phyloP scores from a whole-genome alignment of 345 rosid genomes.

The Linum usitatissimum region DNA sequence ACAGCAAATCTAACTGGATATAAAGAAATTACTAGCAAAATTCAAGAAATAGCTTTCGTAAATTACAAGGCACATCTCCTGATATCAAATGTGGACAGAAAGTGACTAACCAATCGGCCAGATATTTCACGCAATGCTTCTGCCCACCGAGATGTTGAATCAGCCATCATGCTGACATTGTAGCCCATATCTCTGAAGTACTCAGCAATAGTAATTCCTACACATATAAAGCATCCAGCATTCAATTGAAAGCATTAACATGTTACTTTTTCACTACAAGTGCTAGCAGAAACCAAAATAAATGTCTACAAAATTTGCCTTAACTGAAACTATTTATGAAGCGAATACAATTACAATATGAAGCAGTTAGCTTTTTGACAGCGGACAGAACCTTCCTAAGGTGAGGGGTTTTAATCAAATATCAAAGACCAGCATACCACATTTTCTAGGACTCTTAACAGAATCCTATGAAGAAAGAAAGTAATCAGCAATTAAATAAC shows the following conservation, averaged over 20 bases:
- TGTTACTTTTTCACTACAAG: conserved; percentile 2
- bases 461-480: background rate
- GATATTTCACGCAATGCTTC: conserved; percentile 99
- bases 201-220: conserved; percentile 99
- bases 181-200: conserved; percentile 98
- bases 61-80: too few relatives aligned
- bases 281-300: background rate
- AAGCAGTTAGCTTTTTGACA: too few relatives aligned
- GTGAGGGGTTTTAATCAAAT: too few relatives aligned
- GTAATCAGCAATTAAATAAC: background rate
- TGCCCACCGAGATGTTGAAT: conserved; percentile 99
- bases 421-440: too few relatives aligned
- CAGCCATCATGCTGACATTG: conserved; percentile 99
- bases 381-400: too few relatives aligned
- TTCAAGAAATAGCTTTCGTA: too few relatives aligned
- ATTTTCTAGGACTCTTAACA: too few relatives aligned
- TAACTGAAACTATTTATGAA: too few relatives aligned
- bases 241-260: conserved; percentile 8
- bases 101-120: conserved; percentile 71
- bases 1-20: too few relatives aligned
- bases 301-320: background rate
- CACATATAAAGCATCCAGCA: conserved; percentile 5
- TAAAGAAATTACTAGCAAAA: too few relatives aligned
- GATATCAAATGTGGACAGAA: background rate
- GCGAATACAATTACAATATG: too few relatives aligned